Evolutionary conservation across 2,329 filamentous ascomycete species (phyloP), one percentile per base, ranked within the genome.

Genomic region (Pseudopyrenochaeta lycopersici): DNA sequence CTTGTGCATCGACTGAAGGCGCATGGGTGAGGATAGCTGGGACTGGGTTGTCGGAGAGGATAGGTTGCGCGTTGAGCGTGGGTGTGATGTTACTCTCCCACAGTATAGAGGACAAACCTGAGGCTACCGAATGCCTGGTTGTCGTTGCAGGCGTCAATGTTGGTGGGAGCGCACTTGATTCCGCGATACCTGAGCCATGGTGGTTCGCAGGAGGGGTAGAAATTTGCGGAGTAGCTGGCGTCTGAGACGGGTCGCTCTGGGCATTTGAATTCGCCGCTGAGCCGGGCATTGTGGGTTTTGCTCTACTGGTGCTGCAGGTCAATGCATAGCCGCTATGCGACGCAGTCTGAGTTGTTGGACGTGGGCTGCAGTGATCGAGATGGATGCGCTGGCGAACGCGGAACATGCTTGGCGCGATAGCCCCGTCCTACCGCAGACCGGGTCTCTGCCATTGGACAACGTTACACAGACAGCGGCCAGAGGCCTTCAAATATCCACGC

Each of bases 311-410:
- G 64, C 69, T 72, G 68, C 70, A 72, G 63, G 66, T 71, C 68
- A 70, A 68, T 75, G 73, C 72, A 75, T 74, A 60, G 57, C 56
- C 65, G 67, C 65, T 68, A 68, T 66, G 64, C 67, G 62, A 60
- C 63, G 60, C 63, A 48, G 66, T 69, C 60, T 64, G 66, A 66
- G 63, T 62, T 64, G 68, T 68, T 68, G 56, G 66, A 59, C 63
- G 66, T 67, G 64, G 70, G 66, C 68, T 71, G 71, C 66, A 44
- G 69, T 71, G 69, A 65, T 68, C 63, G 65, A 64, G 63, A 54
- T 49, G 49, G 61, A 70, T 73, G 69, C 62, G 71, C 59, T 73
- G 69, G 66, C 70, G 48, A 53, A 52, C 45, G 55, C 59, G 54
- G 40, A 54, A 62, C 49, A 53, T 27, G 36, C 60, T 63, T 67